Evolutionary conservation across 2,329 filamentous ascomycete genomes (phyloP), one percentile per base, ranked within the genome.

Genomic region (Sphaerulina vaccinii): DNA sequence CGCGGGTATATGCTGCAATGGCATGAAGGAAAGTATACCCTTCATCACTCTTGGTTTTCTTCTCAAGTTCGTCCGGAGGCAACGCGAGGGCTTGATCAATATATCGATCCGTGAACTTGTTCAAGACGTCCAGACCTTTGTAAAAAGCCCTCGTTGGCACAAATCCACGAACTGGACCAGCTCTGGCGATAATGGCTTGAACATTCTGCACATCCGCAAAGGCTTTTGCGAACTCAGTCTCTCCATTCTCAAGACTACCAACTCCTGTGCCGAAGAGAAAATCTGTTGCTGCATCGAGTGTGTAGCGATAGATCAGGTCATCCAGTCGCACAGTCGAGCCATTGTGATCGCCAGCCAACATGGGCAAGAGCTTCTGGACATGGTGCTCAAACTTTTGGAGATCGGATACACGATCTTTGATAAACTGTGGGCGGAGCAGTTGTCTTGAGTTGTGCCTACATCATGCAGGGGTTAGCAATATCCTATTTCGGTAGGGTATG

Each of bases 21-120:
- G 89, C 87, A 70, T 96, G 87, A 16, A 96, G 79, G 73, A 96
- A 95, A 1, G 87, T 95, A 70, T 93, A 91, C 40, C 79, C 80
- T 56, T 79, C 74, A 65, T 88, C 86, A 7, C 82, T 82, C 65
- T 88, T 90, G 50, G 80, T 81, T 71, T 87, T 89, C 55, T 83
- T 78, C 42, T 85, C 82, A 1, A 95, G 80, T 68, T 96, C 88
- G 24, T 83, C 81, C 0, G 82, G 79, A 1, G 80, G 81, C 27
- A 95, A 78, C 3, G 76, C 76, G 5, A 95, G 79, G 0, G 88
- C 82, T 9, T 81, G 78, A 46, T 91, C 83, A 65, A 96, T 91
- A 70, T 87, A 95, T 7, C 79, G 79, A 67, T 86, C 81, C 47
- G 95, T 82, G 62, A 95, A 92, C 41, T 78, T 70, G 69, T 95